Conservation (phyloP, 2,329 filamentous ascomycete genomes). For the Cyphellophora attinorum region DNA sequence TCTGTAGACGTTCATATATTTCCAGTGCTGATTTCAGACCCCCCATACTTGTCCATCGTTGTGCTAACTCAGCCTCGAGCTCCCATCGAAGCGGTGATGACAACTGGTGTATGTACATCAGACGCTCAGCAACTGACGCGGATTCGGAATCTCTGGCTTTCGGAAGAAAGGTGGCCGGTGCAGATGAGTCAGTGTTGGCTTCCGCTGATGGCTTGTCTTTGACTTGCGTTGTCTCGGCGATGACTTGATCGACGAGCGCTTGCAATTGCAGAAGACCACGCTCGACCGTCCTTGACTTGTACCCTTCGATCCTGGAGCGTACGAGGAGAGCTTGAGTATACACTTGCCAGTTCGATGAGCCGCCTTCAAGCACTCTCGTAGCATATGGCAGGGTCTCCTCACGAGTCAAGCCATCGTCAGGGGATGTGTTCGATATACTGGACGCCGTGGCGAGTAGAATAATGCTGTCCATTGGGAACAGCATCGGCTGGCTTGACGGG, state of each 20-base stretch:
- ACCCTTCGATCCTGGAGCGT: constrained; percentile 79
- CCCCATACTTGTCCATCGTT: constrained; percentile 83
- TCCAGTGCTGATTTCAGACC: constrained; percentile 84
- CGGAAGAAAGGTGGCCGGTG: constrained; percentile 72
- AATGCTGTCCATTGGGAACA: constrained; percentile 77
- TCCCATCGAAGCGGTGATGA: constrained; percentile 85
- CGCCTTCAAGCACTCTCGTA: constrained; percentile 74
- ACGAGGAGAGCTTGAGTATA: constrained; percentile 91
- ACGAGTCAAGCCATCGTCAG: constrained; percentile 74
- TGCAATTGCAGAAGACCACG: constrained; percentile 86
- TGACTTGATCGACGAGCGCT: constrained; percentile 87
- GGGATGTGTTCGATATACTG: constrained; percentile 81
- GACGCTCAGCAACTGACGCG: constrained; percentile 63
- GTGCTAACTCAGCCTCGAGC: constrained; percentile 83
- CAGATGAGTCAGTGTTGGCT: constrained; percentile 17
- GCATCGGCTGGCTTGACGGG: constrained; percentile 70
- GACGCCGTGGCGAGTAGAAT: constrained; percentile 72
- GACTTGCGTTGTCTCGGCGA: constrained; percentile 63
- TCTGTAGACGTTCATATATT: constrained; percentile 84
- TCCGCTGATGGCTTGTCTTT: constrained; percentile 21
- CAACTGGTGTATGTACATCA: constrained; percentile 76
- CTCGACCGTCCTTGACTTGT: constrained; percentile 78
- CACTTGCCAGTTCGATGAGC: constrained; percentile 93
- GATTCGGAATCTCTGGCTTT: constrained; percentile 65
- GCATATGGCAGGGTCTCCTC: constrained; percentile 92